Evolutionary conservation across 805 yeast genomes (phyloP).

Genomic region (Ogataea nakhonphanomensis): DNA sequence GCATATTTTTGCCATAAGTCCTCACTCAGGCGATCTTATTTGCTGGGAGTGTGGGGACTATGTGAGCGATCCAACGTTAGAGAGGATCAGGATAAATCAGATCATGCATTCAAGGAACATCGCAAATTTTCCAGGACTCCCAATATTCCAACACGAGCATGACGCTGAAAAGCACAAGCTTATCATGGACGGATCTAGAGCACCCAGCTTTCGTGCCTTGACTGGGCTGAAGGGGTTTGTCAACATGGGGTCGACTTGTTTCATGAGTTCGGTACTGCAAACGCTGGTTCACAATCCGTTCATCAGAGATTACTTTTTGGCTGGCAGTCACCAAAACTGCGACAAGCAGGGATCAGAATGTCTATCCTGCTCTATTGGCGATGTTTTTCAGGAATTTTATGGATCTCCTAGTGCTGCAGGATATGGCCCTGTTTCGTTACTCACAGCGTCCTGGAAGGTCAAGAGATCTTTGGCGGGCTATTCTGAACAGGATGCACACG

Average conservation of each 20-base stretch:
- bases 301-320: slow-evolving; percentile 70
- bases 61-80: slow-evolving; percentile 58
- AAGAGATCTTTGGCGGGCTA: slow-evolving; percentile 88
- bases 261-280: slow-evolving; percentile 91
- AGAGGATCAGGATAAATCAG: slow-evolving; percentile 41
- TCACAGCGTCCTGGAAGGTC: slow-evolving; percentile 85
- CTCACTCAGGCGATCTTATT: slow-evolving; percentile 62
- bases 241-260: slow-evolving; percentile 96
- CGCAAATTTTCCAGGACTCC: slow-evolving; percentile 30
- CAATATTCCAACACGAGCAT: slow-evolving; percentile 29
- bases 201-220: slow-evolving; percentile 52
- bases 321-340: slow-evolving; percentile 68
- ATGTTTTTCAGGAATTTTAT: slow-evolving; percentile 70
- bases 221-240: slow-evolving; percentile 87
- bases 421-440: slow-evolving; percentile 74
- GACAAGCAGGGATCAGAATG: slow-evolving; percentile 45
- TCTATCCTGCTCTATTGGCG: slow-evolving; percentile 81
- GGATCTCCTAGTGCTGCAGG: slow-evolving; percentile 61
- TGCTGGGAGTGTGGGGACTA: slow-evolving; percentile 80
- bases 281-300: slow-evolving; percentile 88
- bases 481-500: slow-evolving; percentile 98
- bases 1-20: slow-evolving; percentile 62
- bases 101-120: slow-evolving; percentile 21
- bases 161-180: slow-evolving; percentile 24
- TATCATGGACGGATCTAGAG: slow-evolving; percentile 32